phyloP scores from a whole-genome alignment of 768 basidiomycete species.

The Mycena albidolilacea region DNA sequence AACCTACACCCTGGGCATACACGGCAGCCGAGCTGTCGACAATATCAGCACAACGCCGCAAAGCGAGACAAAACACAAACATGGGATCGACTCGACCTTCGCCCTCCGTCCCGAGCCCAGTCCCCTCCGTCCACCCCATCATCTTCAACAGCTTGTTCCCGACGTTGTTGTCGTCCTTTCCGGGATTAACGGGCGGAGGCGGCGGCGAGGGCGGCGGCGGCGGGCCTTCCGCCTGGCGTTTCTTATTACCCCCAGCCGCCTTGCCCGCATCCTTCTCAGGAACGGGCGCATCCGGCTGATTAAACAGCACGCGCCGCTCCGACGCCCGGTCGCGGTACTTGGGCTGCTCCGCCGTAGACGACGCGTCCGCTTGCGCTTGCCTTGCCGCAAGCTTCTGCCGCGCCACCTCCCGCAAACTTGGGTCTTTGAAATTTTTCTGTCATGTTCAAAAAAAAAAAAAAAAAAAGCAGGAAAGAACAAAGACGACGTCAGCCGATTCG shows the following conservation, averaged over 20 bases:
- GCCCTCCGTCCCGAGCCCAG: constrained; percentile 85
- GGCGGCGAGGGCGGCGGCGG: constrained; percentile 76
- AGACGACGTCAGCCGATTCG: constrained; percentile 32
- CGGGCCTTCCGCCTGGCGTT: constrained; percentile 68
- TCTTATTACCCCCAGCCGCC: constrained; percentile 49
- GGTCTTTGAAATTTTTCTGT: constrained; percentile 91
- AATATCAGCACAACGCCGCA: constrained; percentile 18
- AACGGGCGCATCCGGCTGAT: constrained; percentile 89
- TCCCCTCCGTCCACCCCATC: constrained; percentile 98
- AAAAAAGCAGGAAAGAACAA: constrained; percentile 42
- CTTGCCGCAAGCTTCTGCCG: constrained; percentile 73
- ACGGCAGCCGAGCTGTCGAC: constrained; percentile 81
- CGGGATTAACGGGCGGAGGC: constrained; percentile 76
- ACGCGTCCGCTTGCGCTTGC: constrained; percentile 51
- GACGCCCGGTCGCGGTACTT: constrained; percentile 97
- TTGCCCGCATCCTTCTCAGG: constrained; percentile 61
- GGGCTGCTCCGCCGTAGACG: constrained; percentile 63
- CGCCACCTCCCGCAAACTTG: constrained; percentile 79
- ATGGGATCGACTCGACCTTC: constrained; percentile 93
- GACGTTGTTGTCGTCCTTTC: constrained; percentile 86
- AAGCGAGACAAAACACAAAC: constrained; percentile 56
- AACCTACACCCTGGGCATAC: constrained; percentile 89
- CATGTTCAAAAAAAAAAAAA: constrained; percentile 25
- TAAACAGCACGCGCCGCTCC: constrained; percentile 91
- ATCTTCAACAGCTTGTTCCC: constrained; percentile 95